phyloP scores from a whole-genome alignment of 371 early-diverging fungal genomes.

The Mucor irregularis region DNA sequence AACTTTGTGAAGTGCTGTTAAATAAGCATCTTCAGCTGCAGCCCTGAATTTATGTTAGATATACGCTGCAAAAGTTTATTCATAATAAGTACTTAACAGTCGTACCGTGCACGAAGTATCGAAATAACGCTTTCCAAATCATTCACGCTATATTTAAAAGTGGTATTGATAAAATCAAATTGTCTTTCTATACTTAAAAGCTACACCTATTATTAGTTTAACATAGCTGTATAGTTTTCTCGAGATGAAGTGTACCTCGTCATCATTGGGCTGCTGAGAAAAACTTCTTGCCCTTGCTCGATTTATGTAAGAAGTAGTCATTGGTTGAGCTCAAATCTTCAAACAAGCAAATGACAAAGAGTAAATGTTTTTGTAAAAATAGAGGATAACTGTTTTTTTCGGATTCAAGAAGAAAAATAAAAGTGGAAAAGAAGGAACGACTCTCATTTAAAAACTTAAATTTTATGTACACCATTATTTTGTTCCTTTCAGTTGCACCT shows the following conservation, averaged over 20 bases:
- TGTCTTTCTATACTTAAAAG: constrained; percentile 33
- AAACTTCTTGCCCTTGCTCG: constrained; percentile 15
- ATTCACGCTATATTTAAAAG: constrained; percentile 42
- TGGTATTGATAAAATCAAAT: constrained; percentile 36
- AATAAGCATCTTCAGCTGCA: constrained; percentile 46
- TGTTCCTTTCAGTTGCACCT: background rate
- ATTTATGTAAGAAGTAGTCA: constrained; percentile 11
- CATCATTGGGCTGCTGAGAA: constrained; percentile 11
- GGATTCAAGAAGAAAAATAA: background rate
- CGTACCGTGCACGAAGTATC: constrained; percentile 42
- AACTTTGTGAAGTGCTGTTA: constrained; percentile 30
- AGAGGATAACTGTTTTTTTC: too few species aligned
- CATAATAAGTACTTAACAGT: background rate
- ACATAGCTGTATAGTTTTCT: background rate
- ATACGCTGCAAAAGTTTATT: background rate
- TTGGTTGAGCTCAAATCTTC: background rate
- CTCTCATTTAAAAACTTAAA: background rate
- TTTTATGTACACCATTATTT: background rate
- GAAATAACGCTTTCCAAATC: constrained; percentile 41
- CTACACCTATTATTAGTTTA: background rate
- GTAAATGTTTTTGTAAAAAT: background rate
- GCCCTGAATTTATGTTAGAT: background rate
- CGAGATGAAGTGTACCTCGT: constrained; percentile 5
- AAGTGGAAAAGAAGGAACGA: background rate
- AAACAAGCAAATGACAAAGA: background rate